Evolutionary conservation across 2,329 filamentous ascomycete genomes (phyloP).

Genomic region (Aureobasidium namibiae): DNA sequence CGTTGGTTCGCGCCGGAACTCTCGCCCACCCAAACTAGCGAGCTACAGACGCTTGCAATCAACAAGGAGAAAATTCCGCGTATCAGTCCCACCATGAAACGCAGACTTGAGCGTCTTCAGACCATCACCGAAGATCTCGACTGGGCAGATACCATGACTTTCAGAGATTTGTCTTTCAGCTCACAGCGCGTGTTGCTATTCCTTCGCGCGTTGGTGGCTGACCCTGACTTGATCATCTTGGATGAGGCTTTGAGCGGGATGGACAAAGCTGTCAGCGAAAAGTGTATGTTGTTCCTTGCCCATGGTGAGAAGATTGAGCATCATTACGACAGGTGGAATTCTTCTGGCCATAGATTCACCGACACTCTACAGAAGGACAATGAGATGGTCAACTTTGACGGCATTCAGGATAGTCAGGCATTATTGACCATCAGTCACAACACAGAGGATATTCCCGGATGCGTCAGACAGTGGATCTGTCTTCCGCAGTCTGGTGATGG

Average conservation of each 20-base stretch:
- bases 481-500: slow-evolving; percentile 67
- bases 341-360: neutral
- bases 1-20: slow-evolving; percentile 72
- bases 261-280: slow-evolving; percentile 60
- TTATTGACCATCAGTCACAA: slow-evolving; percentile 89
- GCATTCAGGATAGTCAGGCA: slow-evolving; percentile 64
- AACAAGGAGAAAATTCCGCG: too few relatives aligned
- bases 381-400: slow-evolving; percentile 46
- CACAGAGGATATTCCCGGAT: slow-evolving; percentile 79
- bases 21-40: slow-evolving; percentile 39
- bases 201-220: slow-evolving; percentile 44
- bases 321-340: neutral
- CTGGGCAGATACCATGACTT: slow-evolving; percentile 62
- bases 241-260: slow-evolving; percentile 46
- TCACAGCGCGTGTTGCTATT: slow-evolving; percentile 81
- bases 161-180: slow-evolving; percentile 69
- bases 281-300: slow-evolving; percentile 72
- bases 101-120: neutral
- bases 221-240: slow-evolving; percentile 41
- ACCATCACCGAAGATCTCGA: slow-evolving; percentile 26
- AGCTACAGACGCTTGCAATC: neutral
- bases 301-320: slow-evolving; percentile 28
- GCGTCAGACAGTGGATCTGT: slow-evolving; percentile 76
- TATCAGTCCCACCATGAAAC: neutral
- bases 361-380: slow-evolving; percentile 28